Base-by-base conservation (phyloP, 2,329 filamentous ascomycete genomes). In the Orbilia oligospora region DNA sequence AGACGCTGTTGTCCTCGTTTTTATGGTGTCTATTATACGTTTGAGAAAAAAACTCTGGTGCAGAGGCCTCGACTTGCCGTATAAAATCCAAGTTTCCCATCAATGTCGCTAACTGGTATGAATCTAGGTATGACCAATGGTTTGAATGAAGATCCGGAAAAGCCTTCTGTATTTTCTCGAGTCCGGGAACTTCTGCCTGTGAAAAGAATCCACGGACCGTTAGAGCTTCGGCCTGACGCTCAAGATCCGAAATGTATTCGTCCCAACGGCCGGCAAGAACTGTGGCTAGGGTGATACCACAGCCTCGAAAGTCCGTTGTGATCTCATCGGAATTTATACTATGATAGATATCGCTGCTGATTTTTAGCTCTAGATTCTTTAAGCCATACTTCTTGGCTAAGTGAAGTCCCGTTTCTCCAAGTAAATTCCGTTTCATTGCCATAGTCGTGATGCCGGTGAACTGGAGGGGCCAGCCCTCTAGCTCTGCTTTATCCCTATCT, bases 41-140 rank as follows among this genome's bases (percentile, higher is more conserved):
- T 0, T 22, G 4, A 14, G 24, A 5, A 9, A n/a, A 61, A 38
- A 20, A 14, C 18, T 18, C 6, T 1, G 53, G 24, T 49, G 20
- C n/a, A 38, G 30, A 10, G 18, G 16, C 44, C 9, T n/a, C 30
- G 8, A 24, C n/a, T 1, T 9, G 6, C 30, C 38, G 1, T 18
- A 63, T 41, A 20, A 18, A 27, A 6, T 53, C 41, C 16, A 71
- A 20, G 0, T 64, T 46, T 5, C 67, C 67, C 18, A 63, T 58
- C 18, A 71, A 18, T 9, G 55, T 38, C 22, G 33, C 67, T 18
- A 71, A 33, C 38, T 71, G 67, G 16, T 63, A 44, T 12, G 46
- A 14, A 6, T 53, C 18, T 5, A 71, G 55, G 55, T 8, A 27
- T 38, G 61, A 30, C 67, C 67, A 71, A 20, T 53, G 10, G 18